phyloP scores from a whole-genome alignment of 495 filamentous ascomycete genomes.

The Lophium mytilinum region DNA sequence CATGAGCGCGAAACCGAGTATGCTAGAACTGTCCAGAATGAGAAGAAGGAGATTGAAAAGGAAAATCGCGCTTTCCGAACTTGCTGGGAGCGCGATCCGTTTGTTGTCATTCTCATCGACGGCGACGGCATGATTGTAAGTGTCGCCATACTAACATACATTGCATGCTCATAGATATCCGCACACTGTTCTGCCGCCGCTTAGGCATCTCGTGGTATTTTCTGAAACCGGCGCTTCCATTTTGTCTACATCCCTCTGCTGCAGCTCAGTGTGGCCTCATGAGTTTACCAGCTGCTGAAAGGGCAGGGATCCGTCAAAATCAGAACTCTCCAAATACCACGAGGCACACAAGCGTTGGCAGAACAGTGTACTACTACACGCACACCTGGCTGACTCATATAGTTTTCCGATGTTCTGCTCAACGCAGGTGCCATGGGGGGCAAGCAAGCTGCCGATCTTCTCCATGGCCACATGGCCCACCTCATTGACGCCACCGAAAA shows the following conservation, averaged over 20 bases:
- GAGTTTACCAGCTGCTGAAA: no score
- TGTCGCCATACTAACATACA: background rate
- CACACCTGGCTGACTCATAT: constrained; percentile 6
- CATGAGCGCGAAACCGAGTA: constrained; percentile 12
- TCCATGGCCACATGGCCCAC: constrained; percentile 46
- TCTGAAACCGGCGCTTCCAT: no score
- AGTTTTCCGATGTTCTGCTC: constrained; percentile 60
- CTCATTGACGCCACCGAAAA: constrained; percentile 42
- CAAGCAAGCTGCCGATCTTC: constrained; percentile 55
- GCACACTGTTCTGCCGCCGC: no score
- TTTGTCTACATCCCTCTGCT: no score
- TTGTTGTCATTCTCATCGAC: constrained; percentile 68
- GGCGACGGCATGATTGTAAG: constrained; percentile 66
- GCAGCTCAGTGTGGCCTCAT: no score
- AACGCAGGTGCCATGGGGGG: constrained; percentile 61
- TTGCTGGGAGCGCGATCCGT: constrained; percentile 62
- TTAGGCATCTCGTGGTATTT: no score
- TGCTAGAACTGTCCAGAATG: background rate
- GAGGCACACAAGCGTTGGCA: no score
- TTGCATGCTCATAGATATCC: no score
- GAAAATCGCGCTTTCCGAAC: background rate
- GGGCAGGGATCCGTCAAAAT: no score
- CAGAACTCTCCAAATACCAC: no score
- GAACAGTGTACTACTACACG: no score
- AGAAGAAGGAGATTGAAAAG: background rate